Evolutionary conservation across 139 green algal genomes (phyloP), one percentile per base, ranked within the genome.

Genomic region (Dunaliella primolecta): DNA sequence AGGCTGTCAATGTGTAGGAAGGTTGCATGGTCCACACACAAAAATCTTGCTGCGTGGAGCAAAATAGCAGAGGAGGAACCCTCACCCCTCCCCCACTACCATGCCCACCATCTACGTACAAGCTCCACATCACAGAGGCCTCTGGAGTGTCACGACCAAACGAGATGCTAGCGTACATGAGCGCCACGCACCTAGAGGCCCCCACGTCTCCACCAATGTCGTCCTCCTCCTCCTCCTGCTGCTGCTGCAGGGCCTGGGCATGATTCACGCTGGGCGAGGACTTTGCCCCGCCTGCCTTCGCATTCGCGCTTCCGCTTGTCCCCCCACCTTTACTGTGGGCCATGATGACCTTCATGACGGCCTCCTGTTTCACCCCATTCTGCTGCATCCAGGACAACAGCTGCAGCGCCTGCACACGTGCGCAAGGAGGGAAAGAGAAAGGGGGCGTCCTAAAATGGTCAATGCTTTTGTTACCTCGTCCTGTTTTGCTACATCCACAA

Each of bases 201-300:
- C 46, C 29, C 3, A 83, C 30, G 15, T 84, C 80, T 3, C 77
- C 80, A 21, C 46, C 29, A 7, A 83, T 55, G 15, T 84, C 80
- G 2, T 84, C 80, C 30, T 84, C 80, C 31, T 84, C 80, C 56
- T 74, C 79, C 37, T 83, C 75, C 30, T 32, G 29, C n/a, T 80
- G 75, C 75, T 33, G 75, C 75, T 33, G 29, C 75, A 37, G 2
- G 29, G 2, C n/a, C 30, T 32, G n/a, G 29, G 2, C 2, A 23
- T 36, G 30, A 23, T 36, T 36, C 29, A 11, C 36, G 7, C 29
- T 1, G 7, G 75, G n/a, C 7, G 75, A 29, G 11, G 29, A 30
- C 29, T 36, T 38, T 29, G 29, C 75, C 1, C n/a, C 75, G n/a
- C 33, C 33, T 23, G n/a, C 75, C 30, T 29, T 2, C 2, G 75